Evolutionary conservation across 2,329 filamentous ascomycete species (phyloP).

Genomic region (Pseudogymnoascus sp.): DNA sequence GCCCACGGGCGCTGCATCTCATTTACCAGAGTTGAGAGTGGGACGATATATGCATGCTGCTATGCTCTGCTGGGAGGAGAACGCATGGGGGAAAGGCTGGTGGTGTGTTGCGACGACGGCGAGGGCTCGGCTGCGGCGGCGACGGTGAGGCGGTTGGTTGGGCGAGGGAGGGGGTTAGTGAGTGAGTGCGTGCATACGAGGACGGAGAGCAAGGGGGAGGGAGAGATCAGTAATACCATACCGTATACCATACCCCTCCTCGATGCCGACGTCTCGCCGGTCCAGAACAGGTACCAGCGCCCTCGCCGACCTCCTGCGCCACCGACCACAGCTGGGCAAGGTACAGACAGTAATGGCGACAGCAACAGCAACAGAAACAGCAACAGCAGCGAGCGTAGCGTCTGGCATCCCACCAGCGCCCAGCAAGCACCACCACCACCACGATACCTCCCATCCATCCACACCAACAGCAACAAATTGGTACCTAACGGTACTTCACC

Average conservation of each 20-base stretch:
- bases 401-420: neutral
- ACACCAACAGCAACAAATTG: neutral
- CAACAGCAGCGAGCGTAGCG: neutral
- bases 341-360: neutral
- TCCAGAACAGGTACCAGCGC: neutral
- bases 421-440: neutral
- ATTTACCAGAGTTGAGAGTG: conserved; percentile 7
- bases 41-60: neutral
- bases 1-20: neutral
- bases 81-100: neutral
- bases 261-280: neutral
- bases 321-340: neutral
- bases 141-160: conserved; percentile 33
- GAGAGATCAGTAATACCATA: neutral
- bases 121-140: conserved; percentile 18
- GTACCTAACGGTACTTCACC: neutral
- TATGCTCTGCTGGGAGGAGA: neutral
- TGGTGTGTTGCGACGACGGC: neutral
- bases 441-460: neutral
- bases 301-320: neutral
- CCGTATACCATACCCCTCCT: too few species aligned
- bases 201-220: too few species aligned
- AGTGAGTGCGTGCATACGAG: neutral
- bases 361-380: neutral
- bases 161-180: conserved; percentile 13